These are phyloP conservation scores for Plenodomus biglobosus DNA, from an alignment of 2,329 filamentous ascomycete species.

Conservation along the genomic window DNA sequence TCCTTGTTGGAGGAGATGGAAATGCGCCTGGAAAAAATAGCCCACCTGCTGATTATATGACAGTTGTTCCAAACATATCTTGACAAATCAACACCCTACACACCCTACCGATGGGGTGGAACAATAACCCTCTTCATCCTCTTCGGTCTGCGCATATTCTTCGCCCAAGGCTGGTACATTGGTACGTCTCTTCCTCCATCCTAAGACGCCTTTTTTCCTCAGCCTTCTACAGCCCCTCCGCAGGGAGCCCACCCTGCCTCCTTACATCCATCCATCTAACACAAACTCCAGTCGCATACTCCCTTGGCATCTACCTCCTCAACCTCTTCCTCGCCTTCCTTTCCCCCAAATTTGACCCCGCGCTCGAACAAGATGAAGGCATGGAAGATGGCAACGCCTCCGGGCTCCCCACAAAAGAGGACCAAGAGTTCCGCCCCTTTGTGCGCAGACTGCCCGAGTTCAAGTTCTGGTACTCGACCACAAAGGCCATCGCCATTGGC, in stretches of 20 bases:
- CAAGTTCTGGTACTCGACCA: constrained; percentile 99
- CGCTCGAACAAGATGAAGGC: constrained; percentile 89
- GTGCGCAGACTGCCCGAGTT: constrained; percentile 96
- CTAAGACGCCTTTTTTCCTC: neutral
- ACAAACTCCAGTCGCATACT: constrained; percentile 75
- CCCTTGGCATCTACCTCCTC: constrained; percentile 95
- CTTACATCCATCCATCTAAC: constrained; percentile 5
- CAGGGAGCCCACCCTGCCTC: neutral
- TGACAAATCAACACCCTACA: constrained; percentile 88
- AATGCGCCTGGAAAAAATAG: neutral
- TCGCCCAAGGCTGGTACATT: constrained; percentile 98
- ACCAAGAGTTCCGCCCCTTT: constrained; percentile 97
- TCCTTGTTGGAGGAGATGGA: neutral
- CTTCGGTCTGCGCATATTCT: constrained; percentile 86
- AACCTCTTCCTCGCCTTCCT: constrained; percentile 99
- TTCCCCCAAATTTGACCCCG: constrained; percentile 97
- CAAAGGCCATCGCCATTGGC: constrained; percentile 77
- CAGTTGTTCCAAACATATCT: constrained; percentile 94
- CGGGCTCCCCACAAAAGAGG: constrained; percentile 86
- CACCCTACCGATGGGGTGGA: constrained; percentile 85
- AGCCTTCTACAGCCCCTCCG: constrained; percentile 1
- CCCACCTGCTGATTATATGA: constrained; percentile 16
- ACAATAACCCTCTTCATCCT: constrained; percentile 73
- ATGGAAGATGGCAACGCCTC: constrained; percentile 86
- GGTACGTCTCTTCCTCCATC: constrained; percentile 58